Evolutionary conservation across 495 filamentous ascomycete genomes (phyloP).

Genomic region (Bombardia bombarda): DNA sequence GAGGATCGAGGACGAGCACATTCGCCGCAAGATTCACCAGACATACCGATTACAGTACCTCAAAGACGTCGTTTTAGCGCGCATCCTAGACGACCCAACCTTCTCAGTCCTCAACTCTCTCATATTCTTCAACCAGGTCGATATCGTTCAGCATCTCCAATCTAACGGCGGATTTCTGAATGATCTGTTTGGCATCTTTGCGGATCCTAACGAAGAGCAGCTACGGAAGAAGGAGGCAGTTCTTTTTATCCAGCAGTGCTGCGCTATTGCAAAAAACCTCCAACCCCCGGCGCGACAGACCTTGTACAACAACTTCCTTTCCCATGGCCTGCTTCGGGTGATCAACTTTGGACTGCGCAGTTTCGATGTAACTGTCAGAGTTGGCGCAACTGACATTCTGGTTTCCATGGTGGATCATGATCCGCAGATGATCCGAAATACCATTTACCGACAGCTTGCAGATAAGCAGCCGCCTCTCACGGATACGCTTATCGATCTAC

Average conservation of each 20-base stretch:
- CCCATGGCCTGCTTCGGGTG: constrained; percentile 76
- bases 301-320: constrained; percentile 84
- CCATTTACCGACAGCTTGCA: constrained; percentile 84
- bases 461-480: constrained; percentile 82
- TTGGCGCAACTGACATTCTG: constrained; percentile 89
- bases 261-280: constrained; percentile 86
- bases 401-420: constrained; percentile 95
- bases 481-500: constrained; percentile 86
- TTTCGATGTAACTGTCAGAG: constrained; percentile 72
- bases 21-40: constrained; percentile 86
- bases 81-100: constrained; percentile 94
- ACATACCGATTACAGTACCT: constrained; percentile 95
- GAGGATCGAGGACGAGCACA: constrained; percentile 68
- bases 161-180: constrained; percentile 66
- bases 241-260: constrained; percentile 93
- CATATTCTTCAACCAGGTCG: constrained; percentile 98
- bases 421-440: constrained; percentile 82
- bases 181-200: constrained; percentile 87
- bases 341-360: constrained; percentile 89
- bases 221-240: constrained; percentile 89
- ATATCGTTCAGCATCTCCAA: constrained; percentile 91
- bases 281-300: constrained; percentile 71
- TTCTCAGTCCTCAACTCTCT: constrained; percentile 96
- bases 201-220: constrained; percentile 50
- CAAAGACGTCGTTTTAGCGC: constrained; percentile 95